Conservation (phyloP, 306 rosid genomes). For the Rosa rugosa region DNA sequence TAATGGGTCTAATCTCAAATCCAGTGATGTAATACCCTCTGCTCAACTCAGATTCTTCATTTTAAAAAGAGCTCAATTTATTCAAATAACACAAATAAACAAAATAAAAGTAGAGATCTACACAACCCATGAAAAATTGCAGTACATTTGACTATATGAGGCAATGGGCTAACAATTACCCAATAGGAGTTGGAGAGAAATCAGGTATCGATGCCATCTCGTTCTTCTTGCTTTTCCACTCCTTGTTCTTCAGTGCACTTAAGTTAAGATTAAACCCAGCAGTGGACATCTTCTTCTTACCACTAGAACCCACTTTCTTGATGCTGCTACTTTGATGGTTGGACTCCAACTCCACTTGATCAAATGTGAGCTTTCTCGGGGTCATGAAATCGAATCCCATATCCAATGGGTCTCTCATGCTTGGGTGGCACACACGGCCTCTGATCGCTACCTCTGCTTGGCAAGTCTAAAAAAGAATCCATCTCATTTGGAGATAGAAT, state of each 20-base stretch:
- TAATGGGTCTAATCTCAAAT: neutral
- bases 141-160: constrained; percentile 67
- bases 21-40: neutral
- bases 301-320: constrained; percentile 35
- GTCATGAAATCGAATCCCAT: constrained; percentile 43
- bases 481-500: too few species aligned
- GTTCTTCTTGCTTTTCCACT: constrained; percentile 36
- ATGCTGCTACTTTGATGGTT: constrained; percentile 32
- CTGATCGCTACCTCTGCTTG: too few species aligned
- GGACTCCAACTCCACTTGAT: constrained; percentile 14
- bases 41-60: neutral
- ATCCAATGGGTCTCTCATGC: too few species aligned
- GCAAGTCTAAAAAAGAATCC: too few species aligned
- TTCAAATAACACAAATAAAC: neutral
- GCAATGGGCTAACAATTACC: constrained; percentile 52
- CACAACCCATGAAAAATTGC: neutral
- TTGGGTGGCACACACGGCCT: too few species aligned
- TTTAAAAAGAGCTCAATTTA: neutral
- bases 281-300: constrained; percentile 41
- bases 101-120: neutral
- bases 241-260: constrained; percentile 36
- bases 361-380: constrained; percentile 56
- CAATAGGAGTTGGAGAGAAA: constrained; percentile 50
- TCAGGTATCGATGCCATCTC: constrained; percentile 43
- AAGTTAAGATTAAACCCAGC: constrained; percentile 34